Percentiles rank a stretch among this genome's conserved stretches.
Evolutionary conservation across 306 rosid genomes (phyloP).

Genomic region (Comarum palustre): DNA sequence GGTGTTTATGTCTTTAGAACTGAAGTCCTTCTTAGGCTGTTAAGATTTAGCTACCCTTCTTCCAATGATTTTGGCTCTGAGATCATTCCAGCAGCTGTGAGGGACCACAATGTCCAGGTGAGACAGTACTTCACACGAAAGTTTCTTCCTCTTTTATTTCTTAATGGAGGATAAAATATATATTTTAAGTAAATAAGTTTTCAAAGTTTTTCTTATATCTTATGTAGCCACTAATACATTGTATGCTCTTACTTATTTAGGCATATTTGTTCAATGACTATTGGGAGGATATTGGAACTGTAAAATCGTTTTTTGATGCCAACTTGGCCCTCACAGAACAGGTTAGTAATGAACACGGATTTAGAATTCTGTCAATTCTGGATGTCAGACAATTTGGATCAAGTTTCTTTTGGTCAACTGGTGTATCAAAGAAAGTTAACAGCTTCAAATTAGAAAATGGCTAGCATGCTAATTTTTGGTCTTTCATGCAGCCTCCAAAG

Average conservation of each 20-base stretch:
- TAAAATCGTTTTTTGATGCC: constrained; percentile 85
- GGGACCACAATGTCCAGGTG: constrained; percentile 82
- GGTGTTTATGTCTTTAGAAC: constrained; percentile 88
- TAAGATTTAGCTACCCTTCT: constrained; percentile 59
- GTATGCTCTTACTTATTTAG: constrained; percentile 39
- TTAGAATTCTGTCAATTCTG: not conserved
- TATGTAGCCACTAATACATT: not conserved
- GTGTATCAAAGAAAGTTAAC: not conserved
- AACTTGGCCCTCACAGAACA: constrained; percentile 92
- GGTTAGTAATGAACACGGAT: constrained; percentile 33
- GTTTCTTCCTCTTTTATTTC: not conserved
- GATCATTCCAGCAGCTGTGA: constrained; percentile 88
- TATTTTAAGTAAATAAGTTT: constrained; percentile 1
- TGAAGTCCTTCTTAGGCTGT: constrained; percentile 67
- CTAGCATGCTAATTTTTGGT: constrained; percentile 24
- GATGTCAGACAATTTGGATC: not conserved
- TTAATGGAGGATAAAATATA: no score
- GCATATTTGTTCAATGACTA: constrained; percentile 92
- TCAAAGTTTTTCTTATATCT: not conserved
- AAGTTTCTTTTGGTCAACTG: not conserved
- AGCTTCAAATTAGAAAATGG: not conserved
- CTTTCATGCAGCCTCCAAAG: constrained; percentile 63
- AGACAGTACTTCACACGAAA: constrained; percentile 22
- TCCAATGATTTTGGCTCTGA: constrained; percentile 94
- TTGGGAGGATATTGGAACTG: constrained; percentile 98